A percentile compares a stretch with the other conserved stretches of the same genome.
Conservation (phyloP, 2,329 filamentous ascomycete genomes). For the Pseudophaeomoniella oleicola region DNA sequence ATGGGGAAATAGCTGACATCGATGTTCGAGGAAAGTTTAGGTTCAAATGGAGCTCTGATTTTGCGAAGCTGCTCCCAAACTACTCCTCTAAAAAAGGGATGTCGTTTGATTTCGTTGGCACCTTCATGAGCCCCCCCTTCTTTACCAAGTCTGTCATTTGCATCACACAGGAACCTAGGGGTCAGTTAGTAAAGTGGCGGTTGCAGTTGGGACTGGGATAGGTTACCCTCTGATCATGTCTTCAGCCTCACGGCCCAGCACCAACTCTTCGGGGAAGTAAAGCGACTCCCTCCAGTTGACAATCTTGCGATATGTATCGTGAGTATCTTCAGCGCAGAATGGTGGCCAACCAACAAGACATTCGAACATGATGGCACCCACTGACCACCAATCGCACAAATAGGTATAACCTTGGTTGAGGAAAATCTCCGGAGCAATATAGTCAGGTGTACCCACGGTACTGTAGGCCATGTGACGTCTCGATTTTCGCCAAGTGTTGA, state of each 20-base stretch:
- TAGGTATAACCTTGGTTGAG: slow-evolving; percentile 92
- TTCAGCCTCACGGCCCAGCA: slow-evolving; percentile 75
- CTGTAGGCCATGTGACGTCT: slow-evolving; percentile 94
- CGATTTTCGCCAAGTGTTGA: slow-evolving; percentile 97
- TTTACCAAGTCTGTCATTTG: slow-evolving; percentile 78
- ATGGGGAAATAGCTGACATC: slow-evolving; percentile 98
- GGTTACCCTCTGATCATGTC: slow-evolving; percentile 78
- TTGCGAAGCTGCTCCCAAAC: slow-evolving; percentile 85
- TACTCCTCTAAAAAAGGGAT: slow-evolving; percentile 93
- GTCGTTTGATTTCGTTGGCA: slow-evolving; percentile 81
- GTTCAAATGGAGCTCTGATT: slow-evolving; percentile 92
- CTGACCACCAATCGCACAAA: slow-evolving; percentile 97
- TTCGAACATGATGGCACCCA: slow-evolving; percentile 99
- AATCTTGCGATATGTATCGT: slow-evolving; percentile 98
- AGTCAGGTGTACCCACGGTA: slow-evolving; percentile 93
- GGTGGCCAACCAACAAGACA: slow-evolving; percentile 97
- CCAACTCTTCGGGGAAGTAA: slow-evolving; percentile 93
- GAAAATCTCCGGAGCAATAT: slow-evolving; percentile 97
- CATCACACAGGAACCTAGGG: slow-evolving; percentile 75
- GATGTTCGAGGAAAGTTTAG: slow-evolving; percentile 79
- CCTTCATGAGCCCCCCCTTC: slow-evolving; percentile 45
- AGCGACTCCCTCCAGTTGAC: slow-evolving; percentile 94
- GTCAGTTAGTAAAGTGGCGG: slow-evolving; percentile 13
- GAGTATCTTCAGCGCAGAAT: slow-evolving; percentile 94
- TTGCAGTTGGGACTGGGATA: slow-evolving; percentile 1